These are phyloP conservation scores for Oropetium thomaeum DNA, from an alignment of 176 grass and related monocot species.

Conservation along the genomic window DNA sequence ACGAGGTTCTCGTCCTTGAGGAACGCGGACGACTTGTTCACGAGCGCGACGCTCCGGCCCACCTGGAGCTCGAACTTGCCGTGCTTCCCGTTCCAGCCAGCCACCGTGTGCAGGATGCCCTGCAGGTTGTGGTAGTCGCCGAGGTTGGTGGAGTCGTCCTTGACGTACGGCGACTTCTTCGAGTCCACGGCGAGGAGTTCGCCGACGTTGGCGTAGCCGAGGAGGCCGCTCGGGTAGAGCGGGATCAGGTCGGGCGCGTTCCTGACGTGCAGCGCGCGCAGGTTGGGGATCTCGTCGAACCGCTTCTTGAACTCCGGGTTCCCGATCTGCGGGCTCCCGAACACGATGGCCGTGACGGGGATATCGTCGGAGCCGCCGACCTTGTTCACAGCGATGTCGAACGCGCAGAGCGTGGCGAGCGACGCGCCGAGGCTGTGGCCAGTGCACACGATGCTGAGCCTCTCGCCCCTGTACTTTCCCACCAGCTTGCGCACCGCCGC, in stretches of 20 bases:
- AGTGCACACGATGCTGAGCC: conserved; percentile 71
- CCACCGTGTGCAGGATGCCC: conserved; percentile 77
- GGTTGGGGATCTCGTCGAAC: conserved; percentile 51
- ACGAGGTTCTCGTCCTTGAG: conserved; percentile 74
- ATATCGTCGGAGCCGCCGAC: conserved; percentile 27
- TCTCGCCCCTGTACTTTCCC: conserved; percentile 46
- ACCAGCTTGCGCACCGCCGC: conserved; percentile 56
- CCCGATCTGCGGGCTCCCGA: conserved; percentile 82
- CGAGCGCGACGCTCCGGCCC: conserved; percentile 67
- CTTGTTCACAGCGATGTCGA: conserved; percentile 69
- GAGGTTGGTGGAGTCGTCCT: conserved; percentile 40
- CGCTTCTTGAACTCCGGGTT: conserved; percentile 75
- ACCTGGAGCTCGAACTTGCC: conserved; percentile 72
- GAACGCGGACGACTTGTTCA: conserved; percentile 81
- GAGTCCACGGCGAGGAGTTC: conserved; percentile 49
- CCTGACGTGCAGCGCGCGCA: conserved; percentile 61
- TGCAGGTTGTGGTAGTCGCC: conserved; percentile 95
- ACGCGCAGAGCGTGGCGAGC: conserved; percentile 67
- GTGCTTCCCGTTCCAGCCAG: conserved; percentile 61
- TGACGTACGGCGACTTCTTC: conserved; percentile 71
- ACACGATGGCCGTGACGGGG: conserved; percentile 74
- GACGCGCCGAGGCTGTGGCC: conserved; percentile 85
- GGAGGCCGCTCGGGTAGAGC: conserved; percentile 59
- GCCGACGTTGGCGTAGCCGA: conserved; percentile 56
- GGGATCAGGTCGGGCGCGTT: conserved; percentile 78